A percentile compares a stretch with the other conserved stretches of the same genome.
phyloP scores from a whole-genome alignment of 2,329 filamentous ascomycete genomes.

The Fusarium redolens region DNA sequence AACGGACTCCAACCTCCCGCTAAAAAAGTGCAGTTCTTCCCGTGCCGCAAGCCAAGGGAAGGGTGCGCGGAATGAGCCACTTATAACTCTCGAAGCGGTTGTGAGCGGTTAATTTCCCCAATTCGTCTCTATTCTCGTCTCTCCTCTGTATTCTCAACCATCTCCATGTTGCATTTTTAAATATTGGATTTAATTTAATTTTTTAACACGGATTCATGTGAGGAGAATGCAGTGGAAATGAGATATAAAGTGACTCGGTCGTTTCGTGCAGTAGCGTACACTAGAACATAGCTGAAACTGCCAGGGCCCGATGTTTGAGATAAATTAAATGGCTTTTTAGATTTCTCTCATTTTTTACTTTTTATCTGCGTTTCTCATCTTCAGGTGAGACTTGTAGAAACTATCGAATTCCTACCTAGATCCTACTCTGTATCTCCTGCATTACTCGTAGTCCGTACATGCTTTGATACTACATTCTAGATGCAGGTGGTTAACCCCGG shows the following conservation, averaged over 20 bases:
- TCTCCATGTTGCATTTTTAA: not conserved
- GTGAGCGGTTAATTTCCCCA: constrained; percentile 30
- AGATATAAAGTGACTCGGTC: constrained; percentile 15
- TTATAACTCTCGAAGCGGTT: constrained; percentile 23
- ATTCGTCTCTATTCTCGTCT: not conserved
- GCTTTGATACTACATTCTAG: not conserved
- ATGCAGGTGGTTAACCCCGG: not conserved
- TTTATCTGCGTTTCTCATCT: constrained; percentile 1
- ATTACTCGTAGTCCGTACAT: not conserved
- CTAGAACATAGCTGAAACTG: constrained; percentile 30
- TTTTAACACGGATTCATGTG: not conserved
- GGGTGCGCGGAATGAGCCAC: constrained; percentile 26
- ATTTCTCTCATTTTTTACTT: constrained; percentile 3
- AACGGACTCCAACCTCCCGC: not conserved
- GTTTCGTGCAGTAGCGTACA: constrained; percentile 32
- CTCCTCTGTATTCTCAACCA: not conserved
- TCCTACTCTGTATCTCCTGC: not conserved
- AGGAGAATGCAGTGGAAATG: constrained; percentile 30
- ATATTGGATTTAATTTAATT: not conserved
- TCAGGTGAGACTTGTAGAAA: constrained; percentile 11
- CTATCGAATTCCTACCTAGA: not conserved
- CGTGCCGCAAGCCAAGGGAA: constrained; percentile 30
- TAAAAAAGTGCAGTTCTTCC: constrained; percentile 2
- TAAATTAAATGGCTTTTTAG: constrained; percentile 5
- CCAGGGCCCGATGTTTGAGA: constrained; percentile 19